Conservation (phyloP, 352 stramenopile species). For the Globisporangium ultimum region DNA sequence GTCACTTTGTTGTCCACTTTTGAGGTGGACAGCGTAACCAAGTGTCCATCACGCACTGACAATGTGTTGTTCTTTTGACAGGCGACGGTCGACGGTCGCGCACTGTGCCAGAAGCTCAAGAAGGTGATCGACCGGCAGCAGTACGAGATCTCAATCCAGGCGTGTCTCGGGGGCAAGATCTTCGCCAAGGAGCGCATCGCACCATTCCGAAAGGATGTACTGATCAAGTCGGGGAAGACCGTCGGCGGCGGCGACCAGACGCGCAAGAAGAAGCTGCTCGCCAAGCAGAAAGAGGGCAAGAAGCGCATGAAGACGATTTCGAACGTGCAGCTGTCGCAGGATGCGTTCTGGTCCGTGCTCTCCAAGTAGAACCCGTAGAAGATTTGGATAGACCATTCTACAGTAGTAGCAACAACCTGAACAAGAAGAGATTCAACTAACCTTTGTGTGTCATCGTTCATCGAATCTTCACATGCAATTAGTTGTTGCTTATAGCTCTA, state of each 20-base stretch:
- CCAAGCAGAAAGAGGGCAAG: slow-evolving; percentile 99
- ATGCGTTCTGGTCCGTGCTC: slow-evolving; percentile 98
- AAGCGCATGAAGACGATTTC: slow-evolving; percentile 95
- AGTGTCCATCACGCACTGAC: slow-evolving; percentile 1
- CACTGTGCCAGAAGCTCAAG: slow-evolving; percentile 94
- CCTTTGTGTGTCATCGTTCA: background rate
- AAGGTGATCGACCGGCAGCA: slow-evolving; percentile 96
- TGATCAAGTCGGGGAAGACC: slow-evolving; percentile 94
- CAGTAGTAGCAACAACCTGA: background rate
- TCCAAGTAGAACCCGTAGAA: slow-evolving; percentile 52
- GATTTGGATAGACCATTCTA: too few relatives aligned
- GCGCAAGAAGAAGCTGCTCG: slow-evolving; percentile 98
- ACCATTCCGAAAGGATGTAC: slow-evolving; percentile 95
- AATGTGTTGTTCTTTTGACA: slow-evolving; percentile 3
- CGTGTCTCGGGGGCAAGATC: slow-evolving; percentile 93
- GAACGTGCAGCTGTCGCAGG: slow-evolving; percentile 96
- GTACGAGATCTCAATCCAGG: slow-evolving; percentile 99
- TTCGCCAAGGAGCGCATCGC: slow-evolving; percentile 97
- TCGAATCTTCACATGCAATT: too few relatives aligned
- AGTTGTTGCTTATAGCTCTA: background rate
- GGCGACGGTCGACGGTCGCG: slow-evolving; percentile 71
- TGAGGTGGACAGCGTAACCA: too few relatives aligned
- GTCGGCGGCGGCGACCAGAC: slow-evolving; percentile 97
- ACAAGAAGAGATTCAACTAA: background rate
- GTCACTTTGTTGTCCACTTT: background rate